Percentiles rank a stretch among this genome's conserved stretches.
phyloP scores from a whole-genome alignment of 768 basidiomycete genomes.

The Crepidotus variabilis region DNA sequence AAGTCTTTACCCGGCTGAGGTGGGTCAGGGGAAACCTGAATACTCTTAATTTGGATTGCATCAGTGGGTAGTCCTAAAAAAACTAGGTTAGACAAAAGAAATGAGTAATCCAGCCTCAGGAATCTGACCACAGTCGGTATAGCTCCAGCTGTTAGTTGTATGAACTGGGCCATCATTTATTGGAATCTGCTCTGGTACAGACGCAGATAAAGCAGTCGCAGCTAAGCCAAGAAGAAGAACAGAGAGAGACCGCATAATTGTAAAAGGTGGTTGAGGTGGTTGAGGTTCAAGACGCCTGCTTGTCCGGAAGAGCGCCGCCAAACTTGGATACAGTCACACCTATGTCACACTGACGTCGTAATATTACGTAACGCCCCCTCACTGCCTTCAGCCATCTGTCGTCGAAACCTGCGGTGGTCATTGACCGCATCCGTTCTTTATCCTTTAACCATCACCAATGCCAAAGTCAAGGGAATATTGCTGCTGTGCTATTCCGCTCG shows the following conservation, averaged over 20 bases:
- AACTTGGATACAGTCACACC: background rate
- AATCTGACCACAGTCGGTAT: conserved; percentile 68
- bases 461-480: conserved; percentile 87
- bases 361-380: conserved; percentile 13
- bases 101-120: background rate
- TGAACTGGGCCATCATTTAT: conserved; percentile 22
- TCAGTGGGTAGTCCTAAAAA: conserved; percentile 25
- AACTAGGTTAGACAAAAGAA: background rate
- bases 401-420: background rate
- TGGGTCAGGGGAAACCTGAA: conserved; percentile 79
- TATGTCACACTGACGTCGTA: background rate
- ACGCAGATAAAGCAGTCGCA: conserved; percentile 18
- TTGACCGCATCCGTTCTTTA: conserved; percentile 11
- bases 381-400: conserved; percentile 6
- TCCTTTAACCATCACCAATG: conserved; percentile 25
- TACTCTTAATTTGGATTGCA: conserved; percentile 62
- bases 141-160: conserved; percentile 56
- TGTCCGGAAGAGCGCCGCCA: background rate
- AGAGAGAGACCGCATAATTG: conserved; percentile 17
- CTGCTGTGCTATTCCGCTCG: conserved; percentile 87
- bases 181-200: conserved; percentile 20
- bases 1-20: conserved; percentile 84
- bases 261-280: conserved; percentile 4
- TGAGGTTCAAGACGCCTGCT: conserved; percentile 6
- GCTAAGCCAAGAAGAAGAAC: conserved; percentile 14